Evolutionary conservation across 2,329 filamentous ascomycete species (phyloP), one percentile per base, ranked within the genome.

Genomic region (Aspergillus sp.): DNA sequence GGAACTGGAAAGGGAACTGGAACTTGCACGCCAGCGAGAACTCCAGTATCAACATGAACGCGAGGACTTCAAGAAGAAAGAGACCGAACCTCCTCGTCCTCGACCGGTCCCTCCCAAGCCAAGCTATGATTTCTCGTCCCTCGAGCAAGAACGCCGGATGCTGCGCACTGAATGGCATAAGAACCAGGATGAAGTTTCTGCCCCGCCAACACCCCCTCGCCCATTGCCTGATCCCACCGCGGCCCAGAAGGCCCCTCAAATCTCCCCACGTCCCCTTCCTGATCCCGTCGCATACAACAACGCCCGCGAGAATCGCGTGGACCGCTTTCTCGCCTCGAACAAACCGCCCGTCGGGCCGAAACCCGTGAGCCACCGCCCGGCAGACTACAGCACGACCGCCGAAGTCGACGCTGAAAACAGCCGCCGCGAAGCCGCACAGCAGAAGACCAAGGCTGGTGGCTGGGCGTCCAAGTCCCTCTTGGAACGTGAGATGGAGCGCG

Each of bases 1-100:
- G 58, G 85, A 96, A 63, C 76, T 97, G 4, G 91, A 97, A 69
- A 75, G 77, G 27, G 80, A 88, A 60, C 74, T 88, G 1, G 81
- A 83, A 58, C 76, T 81, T 58, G 84, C 85, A 12, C 80, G 83
- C 54, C 81, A 84, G 54, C 76, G 84, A 41, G 84, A 88, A 60
- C 74, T 74, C 35, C 76, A 80, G 57, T 86, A 86, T 58, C 76
- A 84, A 58, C 69, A 68, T 20, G 82, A 84, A 60, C 74, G 82
- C 10, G 75, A 82, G 51, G 75, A 78, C 22, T 69, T 77, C 19
- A 53, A 58, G 19, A 60, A 59, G 23, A 53, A 62, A 23, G 50
- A 54, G 23, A 49, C 47, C 20, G 55, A 52, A 39, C 63, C 52
- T 25, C 64, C 56, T 53, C 67, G 62, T 10, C 62, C 61, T 4